Conservation (phyloP, 352 stramenopile species). For the Phytophthora syringae region DNA sequence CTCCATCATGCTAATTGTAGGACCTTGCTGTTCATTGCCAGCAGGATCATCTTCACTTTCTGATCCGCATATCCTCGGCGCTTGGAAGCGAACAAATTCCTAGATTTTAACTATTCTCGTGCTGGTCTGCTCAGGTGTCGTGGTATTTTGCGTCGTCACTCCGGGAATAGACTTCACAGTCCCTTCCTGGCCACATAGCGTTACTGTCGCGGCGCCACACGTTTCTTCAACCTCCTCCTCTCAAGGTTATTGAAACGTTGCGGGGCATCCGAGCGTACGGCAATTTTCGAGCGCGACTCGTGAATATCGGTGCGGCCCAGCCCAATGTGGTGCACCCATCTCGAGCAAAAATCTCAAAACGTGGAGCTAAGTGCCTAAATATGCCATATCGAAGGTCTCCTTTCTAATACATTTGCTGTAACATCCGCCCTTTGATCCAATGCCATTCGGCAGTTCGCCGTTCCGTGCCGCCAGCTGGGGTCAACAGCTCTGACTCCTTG, state of each 20-base stretch:
- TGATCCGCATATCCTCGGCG: conserved; percentile 25
- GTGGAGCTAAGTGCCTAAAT: neutral
- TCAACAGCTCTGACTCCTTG: conserved; percentile 19
- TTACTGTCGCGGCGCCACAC: too few species aligned
- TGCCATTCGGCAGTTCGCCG: neutral
- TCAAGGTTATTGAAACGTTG: too few species aligned
- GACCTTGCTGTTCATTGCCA: too few species aligned
- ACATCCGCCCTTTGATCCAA: neutral
- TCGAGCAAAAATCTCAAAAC: neutral
- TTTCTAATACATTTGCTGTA: neutral
- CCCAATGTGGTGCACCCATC: conserved; percentile 1
- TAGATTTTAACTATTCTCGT: neutral
- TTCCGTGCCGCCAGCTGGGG: conserved; percentile 4
- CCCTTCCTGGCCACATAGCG: too few species aligned
- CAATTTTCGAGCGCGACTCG: too few species aligned
- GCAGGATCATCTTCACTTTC: conserved; percentile 29
- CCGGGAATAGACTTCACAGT: too few species aligned
- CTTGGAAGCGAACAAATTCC: conserved; percentile 3
- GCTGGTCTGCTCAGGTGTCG: neutral
- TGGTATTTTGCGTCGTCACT: too few species aligned
- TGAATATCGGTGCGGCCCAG: too few species aligned
- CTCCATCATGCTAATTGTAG: conserved; percentile 14
- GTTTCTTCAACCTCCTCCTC: too few species aligned
- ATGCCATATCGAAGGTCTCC: conserved; percentile 1
- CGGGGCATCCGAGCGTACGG: too few species aligned